Base-by-base conservation (phyloP, 2,329 filamentous ascomycete genomes). In the Fusarium praegraminearum region DNA sequence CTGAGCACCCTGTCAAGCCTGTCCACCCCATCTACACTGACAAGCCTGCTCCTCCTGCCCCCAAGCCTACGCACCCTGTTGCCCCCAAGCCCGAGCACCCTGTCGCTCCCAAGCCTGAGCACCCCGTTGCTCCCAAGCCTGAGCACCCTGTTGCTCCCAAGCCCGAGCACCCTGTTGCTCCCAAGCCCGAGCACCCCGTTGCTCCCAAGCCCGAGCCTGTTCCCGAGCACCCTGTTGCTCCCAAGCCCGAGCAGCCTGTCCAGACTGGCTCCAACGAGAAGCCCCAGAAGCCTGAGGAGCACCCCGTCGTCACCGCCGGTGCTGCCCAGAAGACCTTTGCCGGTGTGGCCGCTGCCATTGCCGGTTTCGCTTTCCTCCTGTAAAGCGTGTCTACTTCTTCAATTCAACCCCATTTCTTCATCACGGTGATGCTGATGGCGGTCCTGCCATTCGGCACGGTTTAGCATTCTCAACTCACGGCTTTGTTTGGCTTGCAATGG, bases 291-390 rank as follows among this genome's bases (percentile, higher is more conserved):
- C 60, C 49, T n/a, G 49, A 51, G 49, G 24, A 51, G 12, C 33
- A 38, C 18, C 49, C 68, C n/a, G 65, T 76, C 28, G 62, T 76
- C 54, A 70, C 62, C 24, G 69, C 72, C n/a, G 73, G 71, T 30
- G 64, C 75, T 20, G 66, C 58, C 52, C 65, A 76, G 73, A 70
- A 75, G 57, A 65, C 71, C 38, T 65, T 73, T 36, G 59, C 69
- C 26, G 70, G 74, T 41, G 33, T 76, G 35, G 71, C 72, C 11
- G 64, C 66, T 20, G 55, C 73, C 51, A 44, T 77, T 20, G 71
- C 75, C 35, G 74, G 69, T 62, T 41, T 74, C 45, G 64, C 67
- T 53, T 72, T 77, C 57, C 40, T 75, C 47, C 62, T 77, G 65
- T 77, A 76, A 73, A 58, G 46, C 53, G 50, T 20, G 4, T 13